These are phyloP conservation scores for Globisporangium paroecandrum DNA, from an alignment of 352 stramenopile genomes.

Conservation along the genomic window DNA sequence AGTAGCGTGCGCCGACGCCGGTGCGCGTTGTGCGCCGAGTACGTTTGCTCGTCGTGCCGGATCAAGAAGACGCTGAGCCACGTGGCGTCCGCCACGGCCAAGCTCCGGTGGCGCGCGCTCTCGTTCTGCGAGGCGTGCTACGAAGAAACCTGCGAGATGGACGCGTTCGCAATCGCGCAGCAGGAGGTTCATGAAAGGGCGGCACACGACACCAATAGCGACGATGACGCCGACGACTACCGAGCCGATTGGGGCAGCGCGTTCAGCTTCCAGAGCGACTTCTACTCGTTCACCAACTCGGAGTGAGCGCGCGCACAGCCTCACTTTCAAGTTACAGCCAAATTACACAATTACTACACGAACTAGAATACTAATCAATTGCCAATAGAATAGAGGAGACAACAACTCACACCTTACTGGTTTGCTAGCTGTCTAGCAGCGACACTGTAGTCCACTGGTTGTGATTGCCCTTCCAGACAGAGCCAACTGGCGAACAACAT, in stretches of 20 bases:
- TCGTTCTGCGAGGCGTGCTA: slow-evolving; percentile 3
- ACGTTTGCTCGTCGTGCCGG: slow-evolving; percentile 6
- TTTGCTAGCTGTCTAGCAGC: too few species aligned
- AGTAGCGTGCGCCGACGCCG: not conserved
- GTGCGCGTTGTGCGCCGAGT: not conserved
- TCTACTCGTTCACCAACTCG: not conserved
- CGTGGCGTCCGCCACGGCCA: slow-evolving; percentile 1
- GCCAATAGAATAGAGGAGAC: not conserved
- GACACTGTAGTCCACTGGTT: too few species aligned
- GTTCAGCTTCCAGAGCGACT: not conserved
- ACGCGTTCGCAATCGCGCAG: slow-evolving; percentile 1
- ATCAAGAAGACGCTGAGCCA: slow-evolving; percentile 11
- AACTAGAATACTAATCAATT: not conserved
- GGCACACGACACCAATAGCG: not conserved
- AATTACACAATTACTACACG: not conserved
- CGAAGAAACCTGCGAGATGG: not conserved
- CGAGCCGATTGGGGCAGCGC: not conserved
- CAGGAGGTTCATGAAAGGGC: not conserved
- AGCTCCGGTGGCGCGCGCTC: not conserved
- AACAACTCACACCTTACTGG: too few species aligned
- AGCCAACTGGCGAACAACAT: too few species aligned
- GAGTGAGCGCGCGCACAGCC: not conserved
- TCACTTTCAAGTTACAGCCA: not conserved
- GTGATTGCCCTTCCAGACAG: too few species aligned
- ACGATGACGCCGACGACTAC: slow-evolving; percentile 2